Base-by-base conservation (phyloP, 2,329 filamentous ascomycete genomes). In the Cladophialophora bantiana region DNA sequence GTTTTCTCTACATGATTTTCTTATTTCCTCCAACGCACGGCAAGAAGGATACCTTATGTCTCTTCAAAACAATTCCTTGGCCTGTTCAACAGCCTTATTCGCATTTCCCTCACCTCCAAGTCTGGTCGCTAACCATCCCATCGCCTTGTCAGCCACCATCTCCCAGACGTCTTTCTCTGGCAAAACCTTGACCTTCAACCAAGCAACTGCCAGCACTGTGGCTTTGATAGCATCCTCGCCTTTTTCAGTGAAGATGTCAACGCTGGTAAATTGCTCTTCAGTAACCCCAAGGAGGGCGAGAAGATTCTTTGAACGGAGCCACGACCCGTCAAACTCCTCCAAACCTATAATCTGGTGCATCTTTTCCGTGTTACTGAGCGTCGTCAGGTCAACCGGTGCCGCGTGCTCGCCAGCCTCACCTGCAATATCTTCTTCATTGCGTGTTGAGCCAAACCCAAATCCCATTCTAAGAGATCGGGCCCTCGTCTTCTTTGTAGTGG, bases 121-220 rank as follows among this genome's bases (percentile, higher is more conserved):
- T 32, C 36, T 4, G 4, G 34, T 20, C 2, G 52, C 31, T 54
- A 88, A 61, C 85, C 86, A 90, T 0, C 55, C 73, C 72, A 78
- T 80, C 0, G 85, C 88, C 80, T 90, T 90, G 9, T 84, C 83
- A 15, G 84, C 86, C 45, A 90, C 77, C 80, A 91, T 79, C 68
- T 89, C 88, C 88, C 88, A 91, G 6, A 82, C 81, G 2, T 87
- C 88, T 73, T 79, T 77, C 59, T 85, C 79, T 0, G 69, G 76
- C 0, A 40, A 70, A 65, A 86, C 71, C 62, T 79, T 82, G 48
- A 59, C 74, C 72, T 85, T 81, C 68, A 91, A 74, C 66, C 78
- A 85, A 1, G 75, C 78, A 7, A 89, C 63, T 1, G 82, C 84
- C 34, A 85, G 60, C 0, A 76, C 76, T 0, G 83, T 83, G 1